Base-by-base conservation (phyloP, 306 rosid genomes). In the Cucurbita moschata region DNA sequence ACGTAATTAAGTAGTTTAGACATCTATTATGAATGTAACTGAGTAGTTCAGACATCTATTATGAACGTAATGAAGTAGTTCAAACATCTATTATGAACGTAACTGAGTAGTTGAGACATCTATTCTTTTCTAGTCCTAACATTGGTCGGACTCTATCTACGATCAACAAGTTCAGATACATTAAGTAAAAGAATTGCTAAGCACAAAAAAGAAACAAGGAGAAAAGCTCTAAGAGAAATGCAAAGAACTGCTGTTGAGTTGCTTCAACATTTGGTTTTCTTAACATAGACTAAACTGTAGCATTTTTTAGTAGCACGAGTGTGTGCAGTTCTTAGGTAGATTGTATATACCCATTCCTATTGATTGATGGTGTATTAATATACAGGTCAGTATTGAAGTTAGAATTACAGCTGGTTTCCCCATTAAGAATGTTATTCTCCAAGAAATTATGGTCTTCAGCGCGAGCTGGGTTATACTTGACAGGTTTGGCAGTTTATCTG, bases 341-440 rank as follows among this genome's bases (percentile, higher is more conserved):
- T 40, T 23, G 6, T 13, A 51, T 62, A 37, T 42, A 47, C 16
- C 43, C 62, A 37, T 7, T 38, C 61, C 56, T 77, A 57, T 39
- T 71, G 70, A 15, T 40, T 40, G 70, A 64, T 9, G 7, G 30
- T 69, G 62, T 37, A 7, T 57, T 58, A 51, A 73, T 60, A 71
- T 58, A 14, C 86, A 91, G 97, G 82, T 89, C 84, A 82, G 75
- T 62, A 68, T 91, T 11, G 89, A 91, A 75, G 87, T 89, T 79
- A 87, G 86, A 82, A 85, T 91, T 76, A 83, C 83, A 2, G 91
- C 97, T 4, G 96, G 97, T 53, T 91, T 76, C 82, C 96, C 97
- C 12, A 53, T 86, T 70, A 91, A 77, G 77, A 85, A 85, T 75
- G 86, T 91, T 81, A 64, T 91, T 77, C 67, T 83, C 78, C 96